Percentiles rank a stretch among this genome's conserved stretches.
Conservation (phyloP, 2,329 filamentous ascomycete species). For the Claviceps spartinae region DNA sequence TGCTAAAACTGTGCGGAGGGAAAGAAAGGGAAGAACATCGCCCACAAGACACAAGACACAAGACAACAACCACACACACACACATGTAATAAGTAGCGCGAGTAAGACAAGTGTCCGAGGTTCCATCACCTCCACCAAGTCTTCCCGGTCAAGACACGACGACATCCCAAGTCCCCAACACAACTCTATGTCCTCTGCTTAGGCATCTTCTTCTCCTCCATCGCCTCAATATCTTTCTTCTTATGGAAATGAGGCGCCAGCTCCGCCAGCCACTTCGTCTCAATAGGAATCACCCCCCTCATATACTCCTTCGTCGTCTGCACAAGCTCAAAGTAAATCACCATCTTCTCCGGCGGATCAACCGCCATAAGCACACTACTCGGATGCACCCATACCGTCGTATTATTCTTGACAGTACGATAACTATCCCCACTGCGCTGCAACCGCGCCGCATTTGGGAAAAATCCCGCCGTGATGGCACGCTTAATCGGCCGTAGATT, state of each 20-base stretch:
- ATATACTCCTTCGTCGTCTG: conserved; percentile 86
- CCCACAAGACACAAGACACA: too few relatives aligned
- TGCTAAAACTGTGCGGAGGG: too few relatives aligned
- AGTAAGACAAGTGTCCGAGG: too few relatives aligned
- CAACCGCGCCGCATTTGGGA: conserved; percentile 77
- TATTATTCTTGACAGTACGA: conserved; percentile 79
- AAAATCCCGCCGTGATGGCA: conserved; percentile 82
- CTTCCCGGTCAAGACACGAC: neutral
- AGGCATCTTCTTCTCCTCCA: conserved; percentile 59
- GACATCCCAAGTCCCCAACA: neutral
- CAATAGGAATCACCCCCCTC: conserved; percentile 72
- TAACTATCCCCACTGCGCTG: conserved; percentile 79
- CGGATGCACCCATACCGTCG: conserved; percentile 85
- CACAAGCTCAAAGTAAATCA: conserved; percentile 77
- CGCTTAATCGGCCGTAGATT: conserved; percentile 72
- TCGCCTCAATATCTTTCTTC: conserved; percentile 70
- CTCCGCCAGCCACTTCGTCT: conserved; percentile 74
- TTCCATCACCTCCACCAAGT: too few relatives aligned
- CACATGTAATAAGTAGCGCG: too few relatives aligned
- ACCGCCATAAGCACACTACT: conserved; percentile 66
- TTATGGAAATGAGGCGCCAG: conserved; percentile 93
- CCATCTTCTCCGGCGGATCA: conserved; percentile 65
- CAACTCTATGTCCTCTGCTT: conserved; percentile 14
- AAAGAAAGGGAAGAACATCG: too few relatives aligned
- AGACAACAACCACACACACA: too few relatives aligned